Base-by-base conservation (phyloP, 768 basidiomycete genomes). In the Dictyophora rubrovolvata region DNA sequence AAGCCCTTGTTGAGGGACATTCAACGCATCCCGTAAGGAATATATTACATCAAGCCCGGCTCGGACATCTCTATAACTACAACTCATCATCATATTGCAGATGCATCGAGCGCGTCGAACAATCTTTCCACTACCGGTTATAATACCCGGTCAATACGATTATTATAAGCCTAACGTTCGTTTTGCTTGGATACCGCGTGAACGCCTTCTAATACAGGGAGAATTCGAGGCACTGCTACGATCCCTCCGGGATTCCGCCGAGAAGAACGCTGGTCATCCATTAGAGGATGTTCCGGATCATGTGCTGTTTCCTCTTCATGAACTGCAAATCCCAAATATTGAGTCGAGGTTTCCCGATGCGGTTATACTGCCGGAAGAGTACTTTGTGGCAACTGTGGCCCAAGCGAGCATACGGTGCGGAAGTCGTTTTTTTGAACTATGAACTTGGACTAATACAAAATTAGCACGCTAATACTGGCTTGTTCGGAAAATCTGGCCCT, bases 1-100 rank as follows among this genome's bases (percentile, higher is more conserved):
- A 82, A 64, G 81, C 80, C 1, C 80, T 82, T 28, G 77, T 81
- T 18, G 80, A 82, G 65, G 80, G 81, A 0, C 82, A 83, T 64
- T 80, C 80, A 3, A 82, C 77, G 0, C 82, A 83, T 67, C 80
- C 82, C 16, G 81, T 81, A 62, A 60, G 72, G 14, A 42, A 54
- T 46, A n/a, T 22, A 37, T 21, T 46, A 20, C n/a, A 18, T 28
- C 11, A 1, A 16, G 47, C 12, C 14, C 35, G 21, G 28, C 33
- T 28, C 16, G 37, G 14, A 37, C 55, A 48, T 14, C 42, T 33
- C 4, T 2, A 28, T 52, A 22, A 21, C 47, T 37, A 37, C 12
- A 33, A 12, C 52, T 56, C 56, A 21, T 48, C 42, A 52, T 36
- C 9, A 22, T 48, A 17, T 14, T 54, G n/a, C 54, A 83, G 81